Percentiles rank a stretch among this genome's conserved stretches.
Conservation (phyloP, 2,329 filamentous ascomycete genomes). For the Aspergillus sp. region DNA sequence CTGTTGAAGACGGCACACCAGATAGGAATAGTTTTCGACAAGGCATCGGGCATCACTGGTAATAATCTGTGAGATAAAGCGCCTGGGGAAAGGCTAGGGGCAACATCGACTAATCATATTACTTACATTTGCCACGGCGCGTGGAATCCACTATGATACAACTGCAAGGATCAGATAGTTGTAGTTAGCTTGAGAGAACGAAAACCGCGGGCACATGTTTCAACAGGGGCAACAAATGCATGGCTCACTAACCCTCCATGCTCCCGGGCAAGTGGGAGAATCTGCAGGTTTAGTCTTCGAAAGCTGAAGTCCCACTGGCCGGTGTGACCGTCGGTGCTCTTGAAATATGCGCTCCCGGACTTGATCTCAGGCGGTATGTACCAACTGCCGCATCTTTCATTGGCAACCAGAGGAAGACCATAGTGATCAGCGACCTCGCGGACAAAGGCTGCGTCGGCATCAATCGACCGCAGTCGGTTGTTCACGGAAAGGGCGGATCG, state of each 20-base stretch:
- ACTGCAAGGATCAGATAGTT: constrained; percentile 23
- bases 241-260: constrained; percentile 62
- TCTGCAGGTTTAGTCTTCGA: constrained; percentile 77
- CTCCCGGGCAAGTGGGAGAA: constrained; percentile 66
- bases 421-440: constrained; percentile 51
- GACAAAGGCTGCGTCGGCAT: constrained; percentile 74
- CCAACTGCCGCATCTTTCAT: constrained; percentile 96
- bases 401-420: constrained; percentile 74
- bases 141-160: constrained; percentile 89
- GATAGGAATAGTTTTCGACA: constrained; percentile 90
- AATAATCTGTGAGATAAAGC: constrained; percentile 20
- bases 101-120: constrained; percentile 2
- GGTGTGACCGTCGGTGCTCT: constrained; percentile 93
- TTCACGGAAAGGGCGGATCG: constrained; percentile 73
- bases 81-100: neutral
- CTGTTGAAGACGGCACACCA: constrained; percentile 89
- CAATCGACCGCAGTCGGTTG: constrained; percentile 80
- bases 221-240: neutral
- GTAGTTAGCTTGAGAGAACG: constrained; percentile 13
- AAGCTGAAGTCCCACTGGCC: constrained; percentile 89
- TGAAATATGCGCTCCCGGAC: constrained; percentile 83
- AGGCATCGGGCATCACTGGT: constrained; percentile 82
- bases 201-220: neutral
- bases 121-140: constrained; percentile 76
- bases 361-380: constrained; percentile 71